These are phyloP conservation scores for Penicillium antarcticum DNA, from an alignment of 495 filamentous ascomycete genomes.

Conservation along the genomic window DNA sequence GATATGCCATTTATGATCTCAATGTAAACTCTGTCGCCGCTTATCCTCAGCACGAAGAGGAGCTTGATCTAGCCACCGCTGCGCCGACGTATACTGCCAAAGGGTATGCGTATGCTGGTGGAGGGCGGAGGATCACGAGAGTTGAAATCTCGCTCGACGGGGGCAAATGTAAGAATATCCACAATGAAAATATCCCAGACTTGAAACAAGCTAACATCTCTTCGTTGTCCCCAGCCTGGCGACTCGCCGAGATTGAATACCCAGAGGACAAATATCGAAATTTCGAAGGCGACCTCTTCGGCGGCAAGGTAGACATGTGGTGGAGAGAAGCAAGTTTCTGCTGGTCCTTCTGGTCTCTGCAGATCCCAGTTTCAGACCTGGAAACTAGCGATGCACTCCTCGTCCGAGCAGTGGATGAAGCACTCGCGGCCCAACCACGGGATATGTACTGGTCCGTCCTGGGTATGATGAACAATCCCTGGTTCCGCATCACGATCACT, in stretches of 20 bases:
- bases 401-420: slow-evolving; percentile 89
- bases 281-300: slow-evolving; percentile 64
- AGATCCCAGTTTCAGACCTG: slow-evolving; percentile 63
- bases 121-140: slow-evolving; percentile 79
- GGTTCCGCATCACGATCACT: slow-evolving; percentile 80
- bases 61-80: slow-evolving; percentile 48
- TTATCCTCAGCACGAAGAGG: slow-evolving; percentile 80
- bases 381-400: slow-evolving; percentile 66
- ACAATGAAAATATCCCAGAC: no score
- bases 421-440: slow-evolving; percentile 79
- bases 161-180: slow-evolving; percentile 51
- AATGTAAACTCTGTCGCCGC: slow-evolving; percentile 83
- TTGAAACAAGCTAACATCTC: slow-evolving; percentile 10
- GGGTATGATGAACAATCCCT: slow-evolving; percentile 99
- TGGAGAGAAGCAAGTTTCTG: slow-evolving; percentile 83
- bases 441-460: slow-evolving; percentile 98
- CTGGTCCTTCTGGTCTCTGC: slow-evolving; percentile 91
- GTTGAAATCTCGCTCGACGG: slow-evolving; percentile 85
- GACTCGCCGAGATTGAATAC: slow-evolving; percentile 76
- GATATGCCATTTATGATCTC: slow-evolving; percentile 93
- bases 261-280: slow-evolving; percentile 84
- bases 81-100: slow-evolving; percentile 58
- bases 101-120: slow-evolving; percentile 90
- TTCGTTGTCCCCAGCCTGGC: slow-evolving; percentile 56
- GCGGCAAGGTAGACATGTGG: slow-evolving; percentile 76